These are phyloP conservation scores for Brasilioporus rufonigricans DNA, from an alignment of 768 basidiomycete genomes.

Conservation along the genomic window DNA sequence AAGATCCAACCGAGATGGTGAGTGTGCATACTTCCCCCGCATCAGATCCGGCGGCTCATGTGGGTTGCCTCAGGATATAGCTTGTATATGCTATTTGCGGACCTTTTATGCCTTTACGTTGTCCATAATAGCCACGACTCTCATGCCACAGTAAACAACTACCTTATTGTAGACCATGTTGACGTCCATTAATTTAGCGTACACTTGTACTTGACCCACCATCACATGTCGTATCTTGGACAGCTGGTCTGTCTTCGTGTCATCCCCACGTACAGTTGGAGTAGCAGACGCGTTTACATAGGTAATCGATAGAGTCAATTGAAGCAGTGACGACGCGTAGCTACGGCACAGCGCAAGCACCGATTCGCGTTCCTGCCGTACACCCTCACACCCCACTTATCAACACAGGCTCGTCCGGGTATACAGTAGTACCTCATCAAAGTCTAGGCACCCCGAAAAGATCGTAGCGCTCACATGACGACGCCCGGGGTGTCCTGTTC, in stretches of 20 bases:
- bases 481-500: slow-evolving; percentile 28
- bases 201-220: slow-evolving; percentile 15
- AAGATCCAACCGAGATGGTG: slow-evolving; percentile 33
- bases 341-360: background rate
- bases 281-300: background rate
- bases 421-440: too few species aligned
- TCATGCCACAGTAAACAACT: slow-evolving; percentile 1
- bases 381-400: background rate
- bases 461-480: slow-evolving; percentile 20
- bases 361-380: background rate
- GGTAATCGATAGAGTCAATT: background rate
- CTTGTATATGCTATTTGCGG: background rate
- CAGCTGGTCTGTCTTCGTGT: slow-evolving; percentile 21
- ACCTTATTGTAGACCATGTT: slow-evolving; percentile 14
- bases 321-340: background rate
- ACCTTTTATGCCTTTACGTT: slow-evolving; percentile 7
- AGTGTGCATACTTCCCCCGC: background rate
- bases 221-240: slow-evolving; percentile 15
- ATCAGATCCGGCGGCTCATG: background rate
- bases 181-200: slow-evolving; percentile 19
- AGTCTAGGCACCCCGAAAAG: background rate
- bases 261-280: too few species aligned
- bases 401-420: too few species aligned
- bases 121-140: slow-evolving; percentile 10
- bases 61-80: slow-evolving; percentile 21